Evolutionary conservation across 108 stramenopile species (phyloP), one percentile per base, ranked within the genome.

Genomic region (Thalassiosira profunda): DNA sequence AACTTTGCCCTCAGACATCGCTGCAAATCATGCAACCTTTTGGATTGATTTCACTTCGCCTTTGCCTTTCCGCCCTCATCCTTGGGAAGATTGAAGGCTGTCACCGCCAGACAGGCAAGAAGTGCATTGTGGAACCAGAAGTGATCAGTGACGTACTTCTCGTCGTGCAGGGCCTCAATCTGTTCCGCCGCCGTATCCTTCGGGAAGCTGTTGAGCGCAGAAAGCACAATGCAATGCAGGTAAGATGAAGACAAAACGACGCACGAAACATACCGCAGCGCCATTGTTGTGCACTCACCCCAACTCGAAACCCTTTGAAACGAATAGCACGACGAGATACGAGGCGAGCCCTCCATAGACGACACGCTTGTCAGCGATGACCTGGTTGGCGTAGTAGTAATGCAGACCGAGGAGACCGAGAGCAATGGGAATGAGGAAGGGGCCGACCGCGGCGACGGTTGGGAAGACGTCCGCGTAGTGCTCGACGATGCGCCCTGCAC

Each of bases 381-480:
- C 10, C 26, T 31, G 11, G 55, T 21, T 10, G 26, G 55, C 55
- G n/a, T 9, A 57, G 33, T 57, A 36, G 55, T 57, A 57, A 31
- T 57, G 55, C 7, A 57, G 24, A 6, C 55, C 55, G 26, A 57
- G 55, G 8, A 57, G 12, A 7, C 7, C 55, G 55, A 57, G 28
- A 9, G 10, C 55, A 10, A 57, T 12, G 11, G 34, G 55, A 9
- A 57, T 31, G 11, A 57, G 26, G 55, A 36, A 36, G 10, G 55
- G 55, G 10, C 55, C 55, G 55, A 31, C 26, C 11, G 55, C n/a
- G 5, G 55, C 55, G 7, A 57, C 10, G 26, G 7, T 28, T 7
- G 55, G 55, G 33, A 57, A 36, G n/a, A 36, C 55, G n/a, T 57
- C 55, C 28, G 55, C 55, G 26, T 57, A 57, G 26, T 57, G 55